Percentiles rank a stretch among this genome's conserved stretches.
phyloP scores from a whole-genome alignment of 164 flowering plant species.

The Magnolia officinalis region DNA sequence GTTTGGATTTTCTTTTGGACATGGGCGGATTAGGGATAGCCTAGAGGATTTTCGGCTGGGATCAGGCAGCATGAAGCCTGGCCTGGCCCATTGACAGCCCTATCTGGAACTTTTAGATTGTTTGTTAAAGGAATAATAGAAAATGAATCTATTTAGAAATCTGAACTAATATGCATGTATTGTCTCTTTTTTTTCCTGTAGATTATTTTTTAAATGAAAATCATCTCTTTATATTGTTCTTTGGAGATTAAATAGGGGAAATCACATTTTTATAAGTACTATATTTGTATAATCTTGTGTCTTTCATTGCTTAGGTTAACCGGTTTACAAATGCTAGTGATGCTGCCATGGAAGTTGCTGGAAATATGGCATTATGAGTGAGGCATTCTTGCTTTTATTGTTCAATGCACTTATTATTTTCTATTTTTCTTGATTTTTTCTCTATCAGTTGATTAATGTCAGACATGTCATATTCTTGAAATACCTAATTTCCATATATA shows the following conservation, averaged over 20 bases:
- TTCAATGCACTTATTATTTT: neutral
- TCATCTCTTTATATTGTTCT: neutral
- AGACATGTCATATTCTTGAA: neutral
- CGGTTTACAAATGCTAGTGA: constrained; percentile 98
- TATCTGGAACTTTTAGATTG: neutral
- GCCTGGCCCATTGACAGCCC: neutral
- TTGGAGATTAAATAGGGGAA: neutral
- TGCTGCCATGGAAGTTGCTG: constrained; percentile 91
- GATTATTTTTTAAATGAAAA: neutral
- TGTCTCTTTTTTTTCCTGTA: neutral
- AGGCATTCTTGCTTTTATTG: constrained; percentile 14
- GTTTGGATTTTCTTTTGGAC: neutral
- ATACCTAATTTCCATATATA: neutral
- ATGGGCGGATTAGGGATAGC: neutral
- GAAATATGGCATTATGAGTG: constrained; percentile 78
- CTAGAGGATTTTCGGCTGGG: neutral
- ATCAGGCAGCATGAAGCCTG: neutral
- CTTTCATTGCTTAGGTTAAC: constrained; percentile 83
- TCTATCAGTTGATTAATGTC: neutral
- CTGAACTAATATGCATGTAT: neutral
- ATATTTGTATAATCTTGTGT: constrained; percentile 1
- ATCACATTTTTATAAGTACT: neutral
- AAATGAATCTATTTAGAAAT: neutral
- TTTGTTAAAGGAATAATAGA: too few relatives aligned
- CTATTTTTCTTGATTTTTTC: neutral